A percentile compares a stretch with the other conserved stretches of the same genome.
These are phyloP conservation scores for Acanthamoeba healyi DNA, from an alignment of 208 protist species.

Conservation along the genomic window DNA sequence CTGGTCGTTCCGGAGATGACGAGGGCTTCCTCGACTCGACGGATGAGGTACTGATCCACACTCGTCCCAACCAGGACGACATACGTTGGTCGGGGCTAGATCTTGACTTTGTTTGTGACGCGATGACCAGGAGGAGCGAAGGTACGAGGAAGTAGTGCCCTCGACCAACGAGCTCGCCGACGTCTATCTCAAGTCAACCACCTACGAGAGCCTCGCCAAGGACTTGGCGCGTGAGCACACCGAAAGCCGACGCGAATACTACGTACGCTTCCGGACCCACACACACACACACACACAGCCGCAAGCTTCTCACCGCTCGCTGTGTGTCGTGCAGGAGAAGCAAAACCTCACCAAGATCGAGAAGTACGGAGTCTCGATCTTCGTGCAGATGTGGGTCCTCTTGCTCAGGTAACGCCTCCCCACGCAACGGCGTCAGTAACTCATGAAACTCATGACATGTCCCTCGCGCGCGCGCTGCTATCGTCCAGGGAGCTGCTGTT, in stretches of 20 bases:
- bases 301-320: neutral
- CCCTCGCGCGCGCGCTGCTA: neutral
- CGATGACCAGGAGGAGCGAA: neutral
- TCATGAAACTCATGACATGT: neutral
- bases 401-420: neutral
- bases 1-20: neutral
- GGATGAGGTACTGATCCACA: neutral
- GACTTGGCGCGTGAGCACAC: neutral
- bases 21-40: neutral
- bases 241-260: neutral
- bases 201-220: neutral
- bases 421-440: neutral
- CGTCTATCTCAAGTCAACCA: neutral
- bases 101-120: neutral
- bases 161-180: neutral
- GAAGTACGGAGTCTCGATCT: neutral
- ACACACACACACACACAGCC: neutral
- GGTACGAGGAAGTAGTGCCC: conserved; percentile 21
- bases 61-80: too few species aligned
- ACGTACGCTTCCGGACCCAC: neutral
- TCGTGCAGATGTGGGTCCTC: conserved; percentile 35
- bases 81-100: too few species aligned
- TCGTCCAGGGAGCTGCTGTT: neutral
- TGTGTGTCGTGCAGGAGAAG: neutral
- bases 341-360: conserved; percentile 9